Conservation (phyloP, 495 filamentous ascomycete genomes). For the Neohortaea acidophila region DNA sequence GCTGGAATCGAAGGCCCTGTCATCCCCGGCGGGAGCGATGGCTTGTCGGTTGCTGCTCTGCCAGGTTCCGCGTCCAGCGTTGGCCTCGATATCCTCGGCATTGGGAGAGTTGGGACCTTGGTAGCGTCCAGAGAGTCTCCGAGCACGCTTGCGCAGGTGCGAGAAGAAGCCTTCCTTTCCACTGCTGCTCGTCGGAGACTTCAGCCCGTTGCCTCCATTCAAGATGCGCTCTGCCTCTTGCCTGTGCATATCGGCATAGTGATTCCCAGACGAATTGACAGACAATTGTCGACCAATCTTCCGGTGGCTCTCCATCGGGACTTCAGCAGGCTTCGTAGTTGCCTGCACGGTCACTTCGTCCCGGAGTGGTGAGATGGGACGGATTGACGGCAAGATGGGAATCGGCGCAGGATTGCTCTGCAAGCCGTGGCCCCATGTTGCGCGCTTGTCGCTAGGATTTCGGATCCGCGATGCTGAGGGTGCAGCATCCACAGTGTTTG, state of each 20-base stretch:
- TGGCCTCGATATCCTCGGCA: constrained; percentile 76
- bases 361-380: constrained; percentile 83
- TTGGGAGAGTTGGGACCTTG: constrained; percentile 58
- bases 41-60: constrained; percentile 55
- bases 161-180: constrained; percentile 98
- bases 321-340: constrained; percentile 33
- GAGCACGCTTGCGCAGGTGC: constrained; percentile 83
- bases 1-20: constrained; percentile 29
- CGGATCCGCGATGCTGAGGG: constrained; percentile 38
- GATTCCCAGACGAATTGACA: constrained; percentile 81
- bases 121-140: constrained; percentile 80
- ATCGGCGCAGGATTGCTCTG: constrained; percentile 78
- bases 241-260: constrained; percentile 73
- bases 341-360: constrained; percentile 87
- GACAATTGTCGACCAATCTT: constrained; percentile 96
- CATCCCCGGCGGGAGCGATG: constrained; percentile 19
- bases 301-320: constrained; percentile 57
- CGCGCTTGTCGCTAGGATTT: constrained; percentile 52
- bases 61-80: constrained; percentile 83
- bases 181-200: constrained; percentile 49
- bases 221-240: constrained; percentile 84
- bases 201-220: constrained; percentile 57
- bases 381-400: constrained; percentile 92
- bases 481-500: constrained; percentile 31
- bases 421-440: constrained; percentile 67